A percentile compares a stretch with the other conserved stretches of the same genome.
phyloP scores from a whole-genome alignment of 805 yeast species.

The Ogataea parapolymorpha region DNA sequence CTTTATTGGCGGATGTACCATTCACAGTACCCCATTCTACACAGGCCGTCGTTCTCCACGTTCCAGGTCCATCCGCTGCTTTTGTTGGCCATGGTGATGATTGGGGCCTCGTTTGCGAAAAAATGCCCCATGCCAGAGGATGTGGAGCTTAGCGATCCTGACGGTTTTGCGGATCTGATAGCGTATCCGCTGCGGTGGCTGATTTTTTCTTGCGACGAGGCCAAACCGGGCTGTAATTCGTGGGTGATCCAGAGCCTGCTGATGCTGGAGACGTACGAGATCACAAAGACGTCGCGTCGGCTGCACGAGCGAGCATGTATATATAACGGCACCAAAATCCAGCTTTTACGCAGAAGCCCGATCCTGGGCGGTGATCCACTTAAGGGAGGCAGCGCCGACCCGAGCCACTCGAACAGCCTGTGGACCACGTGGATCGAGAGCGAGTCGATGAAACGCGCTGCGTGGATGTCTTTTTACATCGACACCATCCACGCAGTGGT shows the following conservation, averaged over 20 bases:
- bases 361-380: conserved; percentile 41
- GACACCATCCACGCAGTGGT: conserved; percentile 72
- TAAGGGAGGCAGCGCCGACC: conserved; percentile 30
- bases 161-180: conserved; percentile 34
- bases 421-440: conserved; percentile 69
- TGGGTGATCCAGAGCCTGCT: conserved; percentile 50
- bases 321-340: conserved; percentile 51
- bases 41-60: conserved; percentile 49
- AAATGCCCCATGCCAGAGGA: conserved; percentile 6
- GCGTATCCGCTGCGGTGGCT: conserved; percentile 44
- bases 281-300: conserved; percentile 39
- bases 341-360: conserved; percentile 47
- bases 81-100: conserved; percentile 51
- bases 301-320: conserved; percentile 51
- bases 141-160: conserved; percentile 11
- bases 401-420: conserved; percentile 20
- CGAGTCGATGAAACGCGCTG: conserved; percentile 69
- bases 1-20: conserved; percentile 55
- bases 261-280: conserved; percentile 46
- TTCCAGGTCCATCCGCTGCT: conserved; percentile 48
- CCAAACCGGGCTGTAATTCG: conserved; percentile 43
- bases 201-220: conserved; percentile 43
- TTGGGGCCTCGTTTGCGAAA: conserved; percentile 41
- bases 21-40: conserved; percentile 49
- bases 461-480: conserved; percentile 70